Conservation (phyloP, 805 yeast genomes). For the Metschnikowia lochheadii region DNA sequence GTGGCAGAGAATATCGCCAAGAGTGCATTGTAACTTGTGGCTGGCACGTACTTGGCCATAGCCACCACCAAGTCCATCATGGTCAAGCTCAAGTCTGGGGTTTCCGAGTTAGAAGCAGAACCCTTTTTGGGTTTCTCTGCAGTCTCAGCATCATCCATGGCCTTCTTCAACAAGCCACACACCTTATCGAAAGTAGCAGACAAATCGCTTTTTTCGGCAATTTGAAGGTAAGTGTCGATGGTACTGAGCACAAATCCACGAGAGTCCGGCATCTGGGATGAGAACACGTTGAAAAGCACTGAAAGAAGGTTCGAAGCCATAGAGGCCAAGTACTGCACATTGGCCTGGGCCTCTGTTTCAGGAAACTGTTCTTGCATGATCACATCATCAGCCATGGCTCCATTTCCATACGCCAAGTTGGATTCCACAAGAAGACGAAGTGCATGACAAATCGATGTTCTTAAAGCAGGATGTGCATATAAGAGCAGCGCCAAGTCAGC, state of each 20-base stretch:
- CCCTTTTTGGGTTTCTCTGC: conserved; percentile 16
- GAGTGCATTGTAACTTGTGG: conserved; percentile 63
- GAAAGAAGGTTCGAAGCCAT: conserved; percentile 76
- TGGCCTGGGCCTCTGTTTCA: conserved; percentile 47
- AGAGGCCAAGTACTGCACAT: conserved; percentile 58
- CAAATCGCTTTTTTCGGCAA: conserved; percentile 64
- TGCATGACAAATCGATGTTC: conserved; percentile 81
- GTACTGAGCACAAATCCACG: conserved; percentile 84
- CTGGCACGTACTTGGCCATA: conserved; percentile 81
- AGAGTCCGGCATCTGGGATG: conserved; percentile 81
- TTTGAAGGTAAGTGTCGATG: conserved; percentile 72
- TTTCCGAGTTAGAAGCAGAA: conserved; percentile 5
- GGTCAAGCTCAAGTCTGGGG: conserved; percentile 64
- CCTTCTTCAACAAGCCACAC: conserved; percentile 69
- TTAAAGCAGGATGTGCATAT: conserved; percentile 68
- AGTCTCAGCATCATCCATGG: conserved; percentile 48
- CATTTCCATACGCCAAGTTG: conserved; percentile 58
- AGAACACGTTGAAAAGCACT: conserved; percentile 85
- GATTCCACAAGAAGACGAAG: conserved; percentile 75
- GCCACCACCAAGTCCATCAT: conserved; percentile 89
- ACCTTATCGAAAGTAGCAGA: conserved; percentile 79
- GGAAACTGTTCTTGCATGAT: conserved; percentile 62
- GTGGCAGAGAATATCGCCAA: conserved; percentile 75
- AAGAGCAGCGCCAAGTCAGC: conserved; percentile 66
- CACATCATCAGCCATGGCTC: conserved; percentile 52